These are phyloP conservation scores for Albatrellus ellisii DNA, from an alignment of 768 basidiomycete species.

Conservation along the genomic window DNA sequence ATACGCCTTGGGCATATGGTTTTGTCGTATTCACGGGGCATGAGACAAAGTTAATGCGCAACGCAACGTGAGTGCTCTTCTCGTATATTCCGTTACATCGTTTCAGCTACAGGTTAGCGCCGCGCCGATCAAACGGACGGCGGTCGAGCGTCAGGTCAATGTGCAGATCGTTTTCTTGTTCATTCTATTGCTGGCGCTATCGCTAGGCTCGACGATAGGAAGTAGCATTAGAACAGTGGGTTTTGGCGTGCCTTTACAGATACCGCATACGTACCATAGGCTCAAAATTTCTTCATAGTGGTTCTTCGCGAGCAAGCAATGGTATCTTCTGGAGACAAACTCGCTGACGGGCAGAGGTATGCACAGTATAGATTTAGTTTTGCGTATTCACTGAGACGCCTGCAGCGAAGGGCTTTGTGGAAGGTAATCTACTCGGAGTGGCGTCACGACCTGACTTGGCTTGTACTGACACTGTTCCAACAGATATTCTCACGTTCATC, in stretches of 20 bases:
- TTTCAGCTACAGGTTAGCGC: constrained; percentile 36
- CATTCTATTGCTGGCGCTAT: constrained; percentile 72
- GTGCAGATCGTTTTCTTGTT: constrained; percentile 94
- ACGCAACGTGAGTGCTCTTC: constrained; percentile 69
- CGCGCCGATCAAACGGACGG: constrained; percentile 92
- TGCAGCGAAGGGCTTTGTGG: constrained; percentile 64
- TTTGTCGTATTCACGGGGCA: constrained; percentile 92
- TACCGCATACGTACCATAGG: background rate
- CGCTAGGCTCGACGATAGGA: constrained; percentile 85
- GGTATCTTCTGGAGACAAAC: constrained; percentile 70
- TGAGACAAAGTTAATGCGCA: constrained; percentile 97
- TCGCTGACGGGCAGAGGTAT: constrained; percentile 52
- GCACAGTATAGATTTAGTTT: background rate
- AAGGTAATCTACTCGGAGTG: constrained; percentile 35
- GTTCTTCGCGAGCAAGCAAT: constrained; percentile 78
- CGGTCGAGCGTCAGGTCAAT: constrained; percentile 93
- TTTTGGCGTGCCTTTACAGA: background rate
- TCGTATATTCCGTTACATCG: background rate
- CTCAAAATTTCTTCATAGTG: constrained; percentile 30
- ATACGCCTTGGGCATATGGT: constrained; percentile 95
- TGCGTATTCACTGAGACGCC: constrained; percentile 4
- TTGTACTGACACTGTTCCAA: constrained; percentile 6
- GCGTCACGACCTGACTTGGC: background rate
- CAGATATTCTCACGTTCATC: constrained; percentile 95
- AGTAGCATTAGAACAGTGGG: constrained; percentile 72